phyloP scores from a whole-genome alignment of 192 early-diverging fungal genomes.

The Mortierella claussenii region DNA sequence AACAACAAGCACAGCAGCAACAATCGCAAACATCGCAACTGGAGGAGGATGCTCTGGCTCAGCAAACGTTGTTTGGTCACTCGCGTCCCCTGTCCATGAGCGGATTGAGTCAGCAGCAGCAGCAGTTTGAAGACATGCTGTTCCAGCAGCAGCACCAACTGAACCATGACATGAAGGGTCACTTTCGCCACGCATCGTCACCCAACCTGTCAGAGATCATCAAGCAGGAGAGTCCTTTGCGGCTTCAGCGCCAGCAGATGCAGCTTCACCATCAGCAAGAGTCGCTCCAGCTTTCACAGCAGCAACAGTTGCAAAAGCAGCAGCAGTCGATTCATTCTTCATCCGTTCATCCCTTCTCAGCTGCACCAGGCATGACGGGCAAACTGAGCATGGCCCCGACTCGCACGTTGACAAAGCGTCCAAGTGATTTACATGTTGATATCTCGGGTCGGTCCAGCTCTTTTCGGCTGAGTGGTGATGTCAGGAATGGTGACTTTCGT shows the following conservation, averaged over 20 bases:
- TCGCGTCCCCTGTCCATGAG: conserved; percentile 24
- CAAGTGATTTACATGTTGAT: conserved; percentile 45
- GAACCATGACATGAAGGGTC: conserved; percentile 22
- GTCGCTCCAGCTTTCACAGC: conserved; percentile 22
- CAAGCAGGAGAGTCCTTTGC: conserved; percentile 18
- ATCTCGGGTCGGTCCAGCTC: conserved; percentile 50
- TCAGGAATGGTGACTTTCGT: conserved; percentile 44
- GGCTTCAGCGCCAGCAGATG: conserved; percentile 14
- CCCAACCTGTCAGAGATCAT: conserved; percentile 43
- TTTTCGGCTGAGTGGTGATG: conserved; percentile 38
- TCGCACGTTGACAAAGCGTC: conserved; percentile 41
- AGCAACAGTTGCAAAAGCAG: conserved; percentile 30
- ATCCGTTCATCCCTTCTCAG: conserved; percentile 34
- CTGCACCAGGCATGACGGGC: conserved; percentile 8
- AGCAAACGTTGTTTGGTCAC: conserved; percentile 23
- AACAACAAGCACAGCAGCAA: conserved; percentile 17
- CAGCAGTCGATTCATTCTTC: conserved; percentile 16
- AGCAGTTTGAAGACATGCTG: conserved; percentile 44
- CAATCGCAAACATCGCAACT: conserved; percentile 1
- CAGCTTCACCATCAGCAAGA: conserved; percentile 23
- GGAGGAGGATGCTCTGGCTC: conserved; percentile 14
- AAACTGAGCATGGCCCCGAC: conserved; percentile 15
- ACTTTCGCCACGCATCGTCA: conserved; percentile 28
- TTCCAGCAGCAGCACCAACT: conserved; percentile 29
- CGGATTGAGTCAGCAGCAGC: conserved; percentile 25